Evolutionary conservation across 2,329 filamentous ascomycete species (phyloP), one percentile per base, ranked within the genome.

Genomic region (Cladophialophora carrionii): DNA sequence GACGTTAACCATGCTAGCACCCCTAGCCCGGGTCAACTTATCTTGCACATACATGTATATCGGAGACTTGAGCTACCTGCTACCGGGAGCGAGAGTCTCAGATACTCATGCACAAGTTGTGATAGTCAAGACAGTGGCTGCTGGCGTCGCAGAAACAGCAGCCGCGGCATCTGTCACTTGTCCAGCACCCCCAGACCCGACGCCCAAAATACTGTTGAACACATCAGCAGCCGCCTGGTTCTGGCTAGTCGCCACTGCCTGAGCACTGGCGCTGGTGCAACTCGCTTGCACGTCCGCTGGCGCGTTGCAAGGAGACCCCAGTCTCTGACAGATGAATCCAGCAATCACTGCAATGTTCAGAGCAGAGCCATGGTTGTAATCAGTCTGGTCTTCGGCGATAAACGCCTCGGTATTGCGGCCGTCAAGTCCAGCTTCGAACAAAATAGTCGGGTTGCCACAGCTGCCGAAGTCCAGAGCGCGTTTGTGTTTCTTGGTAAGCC

Each of bases 291-390:
- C 53, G 48, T 70, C 73, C 6, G 71, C 71, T 4, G 71, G 58
- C 1, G 76, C 77, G 31, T 75, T 73, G 63, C 77, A 78, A 7
- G 72, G 61, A 51, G 74, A 77, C 31, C 72, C 64, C 17, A 82
- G 72, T 57, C 79, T 79, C 37, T 76, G 71, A 73, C 80, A 83
- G 73, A 82, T 82, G 71, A 84, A 84, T 48, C 74, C 68, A 9
- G 81, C 76, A 68, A 84, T 80, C 68, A 83, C 75, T 37, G 71
- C 76, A 69, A 83, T 82, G 71, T 79, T 79, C 48, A 79, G 73
- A 9, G 83, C 83, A 2, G 81, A 83, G 60, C 83, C 82, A 74
- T 85, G 84, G 74, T 77, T 79, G 76, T 85, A 86, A 72, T 73
- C 74, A 34, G 67, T 62, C 72, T 77, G 71, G 72, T 82, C 77